Evolutionary conservation across 129 eudicot species (phyloP).

Genomic region (Flaveria linearis): DNA sequence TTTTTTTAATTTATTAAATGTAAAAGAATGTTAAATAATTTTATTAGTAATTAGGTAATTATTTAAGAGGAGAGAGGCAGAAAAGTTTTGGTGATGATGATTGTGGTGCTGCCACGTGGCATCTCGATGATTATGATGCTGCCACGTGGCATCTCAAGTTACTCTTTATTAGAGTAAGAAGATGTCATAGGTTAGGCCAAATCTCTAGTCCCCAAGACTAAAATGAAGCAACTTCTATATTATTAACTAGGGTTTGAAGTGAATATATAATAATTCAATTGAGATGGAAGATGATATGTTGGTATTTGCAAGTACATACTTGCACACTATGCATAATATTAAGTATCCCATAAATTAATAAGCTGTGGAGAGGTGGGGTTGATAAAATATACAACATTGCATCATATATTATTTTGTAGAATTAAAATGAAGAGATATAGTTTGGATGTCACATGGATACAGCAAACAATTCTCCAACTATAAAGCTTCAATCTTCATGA

Average conservation of each 20-base stretch:
- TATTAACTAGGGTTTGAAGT: not conserved
- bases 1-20: no score
- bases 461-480: slow-evolving; percentile 44
- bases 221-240: not conserved
- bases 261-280: not conserved
- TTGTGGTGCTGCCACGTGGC: no score
- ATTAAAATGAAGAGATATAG: slow-evolving; percentile 16
- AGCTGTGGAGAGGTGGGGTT: slow-evolving; percentile 22
- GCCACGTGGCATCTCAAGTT: no score
- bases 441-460: slow-evolving; percentile 45
- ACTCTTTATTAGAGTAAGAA: no score
- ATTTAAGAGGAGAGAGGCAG: no score
- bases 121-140: no score
- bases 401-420: slow-evolving; percentile 18
- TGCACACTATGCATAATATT: slow-evolving; percentile 16
- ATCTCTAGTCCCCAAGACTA: not conserved
- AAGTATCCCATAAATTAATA: not conserved
- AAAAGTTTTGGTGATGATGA: no score
- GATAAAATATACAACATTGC: slow-evolving; percentile 19
- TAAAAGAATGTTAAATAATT: no score
- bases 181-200: not conserved
- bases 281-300: slow-evolving; percentile 14
- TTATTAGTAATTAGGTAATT: no score
- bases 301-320: slow-evolving; percentile 9
- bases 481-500: slow-evolving; percentile 40